Percentiles rank a stretch among this genome's conserved stretches.
These are phyloP conservation scores for Chlorella sorokiniana DNA, from an alignment of 139 green algal species.

Conservation along the genomic window DNA sequence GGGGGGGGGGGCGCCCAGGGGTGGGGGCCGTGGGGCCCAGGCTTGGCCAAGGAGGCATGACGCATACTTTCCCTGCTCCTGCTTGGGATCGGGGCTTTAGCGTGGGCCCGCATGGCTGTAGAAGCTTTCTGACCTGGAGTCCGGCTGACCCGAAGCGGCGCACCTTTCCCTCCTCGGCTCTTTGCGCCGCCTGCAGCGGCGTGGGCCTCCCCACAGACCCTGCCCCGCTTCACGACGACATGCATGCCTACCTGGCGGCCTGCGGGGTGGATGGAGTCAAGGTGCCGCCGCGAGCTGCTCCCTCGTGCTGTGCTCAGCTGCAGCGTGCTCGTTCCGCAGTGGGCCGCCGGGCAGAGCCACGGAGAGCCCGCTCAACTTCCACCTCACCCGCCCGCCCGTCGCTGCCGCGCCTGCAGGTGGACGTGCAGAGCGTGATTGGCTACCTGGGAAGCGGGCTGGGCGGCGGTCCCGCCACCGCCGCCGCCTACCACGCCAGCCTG, in stretches of 20 bases:
- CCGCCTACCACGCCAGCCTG: conserved; percentile 69
- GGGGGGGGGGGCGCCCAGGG: too few species aligned
- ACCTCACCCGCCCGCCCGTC: background rate
- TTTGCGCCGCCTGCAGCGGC: conserved; percentile 42
- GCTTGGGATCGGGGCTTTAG: too few species aligned
- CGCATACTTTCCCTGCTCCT: too few species aligned
- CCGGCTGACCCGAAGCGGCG: too few species aligned
- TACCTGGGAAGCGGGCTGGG: conserved; percentile 60
- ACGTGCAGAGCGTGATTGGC: conserved; percentile 62
- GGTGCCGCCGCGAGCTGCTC: conserved; percentile 31
- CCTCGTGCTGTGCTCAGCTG: too few species aligned
- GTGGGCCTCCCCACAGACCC: conserved; percentile 53
- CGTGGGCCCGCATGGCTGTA: background rate
- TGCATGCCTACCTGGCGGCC: conserved; percentile 60
- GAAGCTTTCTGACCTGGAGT: too few species aligned
- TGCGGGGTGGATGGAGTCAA: conserved; percentile 74
- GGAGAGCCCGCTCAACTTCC: too few species aligned
- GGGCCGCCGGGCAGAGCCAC: too few species aligned
- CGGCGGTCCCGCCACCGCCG: conserved; percentile 63
- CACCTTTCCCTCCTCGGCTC: too few species aligned
- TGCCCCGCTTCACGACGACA: conserved; percentile 51
- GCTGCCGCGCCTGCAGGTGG: conserved; percentile 7
- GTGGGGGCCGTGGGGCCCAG: too few species aligned
- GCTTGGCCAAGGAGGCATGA: too few species aligned
- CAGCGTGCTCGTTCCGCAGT: too few species aligned